Evolutionary conservation across 2,329 filamentous ascomycete genomes (phyloP).

Genomic region (Rutstroemia sp.): DNA sequence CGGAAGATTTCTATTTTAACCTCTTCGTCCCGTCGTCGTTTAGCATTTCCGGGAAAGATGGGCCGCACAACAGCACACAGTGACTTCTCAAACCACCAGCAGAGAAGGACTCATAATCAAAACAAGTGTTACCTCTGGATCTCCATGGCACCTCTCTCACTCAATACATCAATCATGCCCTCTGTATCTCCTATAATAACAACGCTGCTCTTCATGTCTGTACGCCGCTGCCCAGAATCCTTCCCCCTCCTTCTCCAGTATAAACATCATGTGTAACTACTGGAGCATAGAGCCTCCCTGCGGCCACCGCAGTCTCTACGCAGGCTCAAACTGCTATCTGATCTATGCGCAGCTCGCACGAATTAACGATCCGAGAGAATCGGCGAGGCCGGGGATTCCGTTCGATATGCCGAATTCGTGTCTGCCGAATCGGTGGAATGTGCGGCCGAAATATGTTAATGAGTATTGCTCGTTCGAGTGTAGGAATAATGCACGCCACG

Average conservation of each 20-base stretch:
- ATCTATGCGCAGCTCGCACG: conserved; percentile 28
- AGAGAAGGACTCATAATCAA: conserved; percentile 6
- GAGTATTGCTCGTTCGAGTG: conserved; percentile 26
- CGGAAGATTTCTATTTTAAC: background rate
- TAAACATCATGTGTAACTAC: conserved; percentile 30
- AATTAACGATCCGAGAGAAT: conserved; percentile 25
- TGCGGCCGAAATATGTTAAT: conserved; percentile 13
- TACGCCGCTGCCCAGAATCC: background rate
- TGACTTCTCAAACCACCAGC: conserved; percentile 3
- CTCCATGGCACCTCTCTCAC: background rate
- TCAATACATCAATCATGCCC: background rate
- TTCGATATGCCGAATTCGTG: conserved; percentile 24
- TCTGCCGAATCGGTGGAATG: conserved; percentile 21
- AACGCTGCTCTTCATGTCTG: background rate
- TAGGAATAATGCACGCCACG: conserved; percentile 23
- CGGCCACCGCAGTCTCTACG: conserved; percentile 24
- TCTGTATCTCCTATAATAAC: conserved; percentile 2
- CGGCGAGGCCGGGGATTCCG: conserved; percentile 14
- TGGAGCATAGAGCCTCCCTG: conserved; percentile 22
- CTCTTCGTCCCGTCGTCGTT: conserved; percentile 1
- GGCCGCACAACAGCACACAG: conserved; percentile 6
- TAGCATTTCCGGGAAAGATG: conserved; percentile 3
- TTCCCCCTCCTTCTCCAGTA: background rate
- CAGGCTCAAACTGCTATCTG: conserved; percentile 25
- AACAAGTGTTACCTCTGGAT: background rate